Evolutionary conservation across 2,329 filamentous ascomycete genomes (phyloP).

Genomic region (Periconia macrospinosa): DNA sequence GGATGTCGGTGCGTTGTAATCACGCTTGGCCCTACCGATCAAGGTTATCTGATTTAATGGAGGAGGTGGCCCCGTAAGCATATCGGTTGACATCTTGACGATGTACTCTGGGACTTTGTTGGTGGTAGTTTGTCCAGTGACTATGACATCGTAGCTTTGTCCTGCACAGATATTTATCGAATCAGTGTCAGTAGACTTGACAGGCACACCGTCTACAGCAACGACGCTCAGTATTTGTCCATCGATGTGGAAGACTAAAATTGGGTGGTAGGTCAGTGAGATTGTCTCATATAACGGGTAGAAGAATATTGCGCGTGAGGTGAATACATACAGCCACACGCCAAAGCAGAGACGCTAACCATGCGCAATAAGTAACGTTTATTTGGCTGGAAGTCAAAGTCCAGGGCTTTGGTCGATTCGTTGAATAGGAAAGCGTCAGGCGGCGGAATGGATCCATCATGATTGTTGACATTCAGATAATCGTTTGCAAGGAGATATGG

Average conservation of each 20-base stretch:
- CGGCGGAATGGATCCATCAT: slow-evolving; percentile 61
- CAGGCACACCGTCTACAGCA: slow-evolving; percentile 26
- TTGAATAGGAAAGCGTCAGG: slow-evolving; percentile 72
- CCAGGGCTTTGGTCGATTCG: slow-evolving; percentile 64
- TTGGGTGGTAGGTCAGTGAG: neutral
- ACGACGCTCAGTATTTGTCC: slow-evolving; percentile 11
- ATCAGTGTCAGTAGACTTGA: slow-evolving; percentile 38
- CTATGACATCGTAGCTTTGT: slow-evolving; percentile 32
- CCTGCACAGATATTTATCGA: slow-evolving; percentile 43
- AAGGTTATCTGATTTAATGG: slow-evolving; percentile 11
- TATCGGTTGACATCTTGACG: slow-evolving; percentile 52
- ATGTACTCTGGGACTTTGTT: slow-evolving; percentile 48
- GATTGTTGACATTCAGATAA: slow-evolving; percentile 50
- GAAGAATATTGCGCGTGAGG: slow-evolving; percentile 48
- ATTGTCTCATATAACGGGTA: no score
- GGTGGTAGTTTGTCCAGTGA: slow-evolving; percentile 13
- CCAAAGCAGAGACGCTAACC: slow-evolving; percentile 71
- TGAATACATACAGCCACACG: slow-evolving; percentile 32
- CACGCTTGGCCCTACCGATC: slow-evolving; percentile 13
- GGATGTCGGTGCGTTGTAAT: neutral
- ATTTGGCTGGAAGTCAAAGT: slow-evolving; percentile 58
- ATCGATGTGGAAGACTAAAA: slow-evolving; percentile 33
- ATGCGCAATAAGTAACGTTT: slow-evolving; percentile 74
- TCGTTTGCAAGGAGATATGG: slow-evolving; percentile 45
- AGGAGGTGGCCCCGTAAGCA: slow-evolving; percentile 50